Conservation (phyloP, 495 filamentous ascomycete genomes). For the Penicillium verhagenii region DNA sequence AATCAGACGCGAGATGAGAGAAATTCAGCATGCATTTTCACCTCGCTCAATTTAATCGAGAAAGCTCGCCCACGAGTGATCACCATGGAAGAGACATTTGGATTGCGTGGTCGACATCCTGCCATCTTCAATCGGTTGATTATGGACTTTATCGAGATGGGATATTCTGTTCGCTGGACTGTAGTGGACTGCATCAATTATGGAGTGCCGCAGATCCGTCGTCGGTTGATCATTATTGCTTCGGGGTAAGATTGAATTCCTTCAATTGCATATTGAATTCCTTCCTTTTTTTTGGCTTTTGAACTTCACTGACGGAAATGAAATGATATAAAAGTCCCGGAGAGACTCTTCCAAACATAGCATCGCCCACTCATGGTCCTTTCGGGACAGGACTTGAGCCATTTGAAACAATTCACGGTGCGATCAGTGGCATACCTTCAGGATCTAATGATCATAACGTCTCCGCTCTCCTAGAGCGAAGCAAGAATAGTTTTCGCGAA, state of each 20-base stretch:
- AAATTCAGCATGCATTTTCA: slow-evolving; percentile 71
- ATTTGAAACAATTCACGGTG: slow-evolving; percentile 44
- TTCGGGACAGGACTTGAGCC: slow-evolving; percentile 26
- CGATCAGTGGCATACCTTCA: slow-evolving; percentile 45
- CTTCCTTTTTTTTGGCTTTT: not conserved
- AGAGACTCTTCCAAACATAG: slow-evolving; percentile 69
- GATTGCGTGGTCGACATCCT: slow-evolving; percentile 51
- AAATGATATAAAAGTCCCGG: slow-evolving; percentile 60
- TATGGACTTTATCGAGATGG: slow-evolving; percentile 58
- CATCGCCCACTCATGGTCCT: slow-evolving; percentile 59
- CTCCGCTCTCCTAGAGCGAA: slow-evolving; percentile 16
- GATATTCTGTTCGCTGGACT: slow-evolving; percentile 67
- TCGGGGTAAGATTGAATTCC: slow-evolving; percentile 59
- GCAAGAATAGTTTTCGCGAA: not conserved
- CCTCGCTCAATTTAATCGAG: slow-evolving; percentile 56
- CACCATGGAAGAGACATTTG: slow-evolving; percentile 84
- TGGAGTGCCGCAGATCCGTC: slow-evolving; percentile 60
- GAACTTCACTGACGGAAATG: not conserved
- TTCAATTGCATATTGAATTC: too few relatives aligned
- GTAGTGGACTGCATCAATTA: slow-evolving; percentile 55
- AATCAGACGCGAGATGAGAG: slow-evolving; percentile 63
- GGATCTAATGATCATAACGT: slow-evolving; percentile 49
- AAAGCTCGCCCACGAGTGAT: slow-evolving; percentile 65
- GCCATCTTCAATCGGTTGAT: slow-evolving; percentile 60
- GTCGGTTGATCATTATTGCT: slow-evolving; percentile 73